These are phyloP conservation scores for Saccharomycopsis phalli DNA, from an alignment of 1,139 yeast species.

Conservation along the genomic window DNA sequence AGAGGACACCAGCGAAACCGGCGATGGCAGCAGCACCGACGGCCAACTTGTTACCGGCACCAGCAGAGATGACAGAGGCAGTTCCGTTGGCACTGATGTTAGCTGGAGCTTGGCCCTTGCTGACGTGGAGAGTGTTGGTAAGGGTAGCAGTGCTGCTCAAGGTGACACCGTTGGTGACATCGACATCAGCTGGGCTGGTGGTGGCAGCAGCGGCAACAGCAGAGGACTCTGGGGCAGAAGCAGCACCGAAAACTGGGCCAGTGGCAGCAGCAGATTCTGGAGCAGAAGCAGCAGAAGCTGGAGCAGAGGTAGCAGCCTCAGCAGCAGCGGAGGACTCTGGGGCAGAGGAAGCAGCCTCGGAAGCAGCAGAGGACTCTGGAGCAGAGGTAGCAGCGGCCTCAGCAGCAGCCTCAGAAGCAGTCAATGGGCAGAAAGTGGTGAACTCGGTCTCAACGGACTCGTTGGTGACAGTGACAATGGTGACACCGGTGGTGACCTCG, in stretches of 20 bases:
- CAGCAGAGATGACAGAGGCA: constrained; percentile 7
- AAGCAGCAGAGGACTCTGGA: constrained; percentile 7
- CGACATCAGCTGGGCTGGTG: constrained; percentile 5
- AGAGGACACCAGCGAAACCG: constrained; percentile 12
- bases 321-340: background rate
- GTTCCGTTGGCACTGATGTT: background rate
- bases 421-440: constrained; percentile 41
- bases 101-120: background rate
- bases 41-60: constrained; percentile 11
- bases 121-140: constrained; percentile 3
- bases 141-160: constrained; percentile 7
- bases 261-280: constrained; percentile 18
- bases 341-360: background rate
- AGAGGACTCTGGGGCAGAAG: constrained; percentile 4
- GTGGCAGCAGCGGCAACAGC: constrained; percentile 10
- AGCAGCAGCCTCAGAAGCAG: constrained; percentile 19
- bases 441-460: constrained; percentile 28
- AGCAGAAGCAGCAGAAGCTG: constrained; percentile 22
- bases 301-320: constrained; percentile 3
- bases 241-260: background rate
- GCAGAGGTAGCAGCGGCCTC: background rate
- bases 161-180: constrained; percentile 5
- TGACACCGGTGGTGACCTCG: constrained; percentile 28
- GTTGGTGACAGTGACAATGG: constrained; percentile 30
- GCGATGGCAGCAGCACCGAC: constrained; percentile 16